A percentile compares a stretch with the other conserved stretches of the same genome.
Conservation (phyloP, 805 yeast genomes). For the Monosporozyma unispora region DNA sequence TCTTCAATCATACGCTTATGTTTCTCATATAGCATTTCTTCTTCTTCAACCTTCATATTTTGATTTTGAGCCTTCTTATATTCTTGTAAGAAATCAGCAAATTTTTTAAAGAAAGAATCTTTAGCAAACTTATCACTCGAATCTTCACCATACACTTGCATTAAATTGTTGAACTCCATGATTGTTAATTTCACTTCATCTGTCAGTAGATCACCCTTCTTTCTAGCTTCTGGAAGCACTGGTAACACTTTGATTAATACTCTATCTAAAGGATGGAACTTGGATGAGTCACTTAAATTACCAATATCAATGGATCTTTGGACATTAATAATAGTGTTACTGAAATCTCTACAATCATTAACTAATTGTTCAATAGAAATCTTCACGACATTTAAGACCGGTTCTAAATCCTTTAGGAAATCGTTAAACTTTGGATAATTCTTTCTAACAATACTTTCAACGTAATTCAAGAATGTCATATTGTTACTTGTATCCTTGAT, state of each 20-base stretch:
- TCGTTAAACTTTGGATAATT: constrained; percentile 70
- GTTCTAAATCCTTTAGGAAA: constrained; percentile 67
- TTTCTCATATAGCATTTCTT: constrained; percentile 64
- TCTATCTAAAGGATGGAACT: constrained; percentile 77
- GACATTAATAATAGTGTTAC: constrained; percentile 56
- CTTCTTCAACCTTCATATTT: constrained; percentile 75
- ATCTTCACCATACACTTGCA: constrained; percentile 90
- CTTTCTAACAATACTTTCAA: constrained; percentile 78
- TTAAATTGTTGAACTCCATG: constrained; percentile 56
- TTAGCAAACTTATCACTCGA: constrained; percentile 57
- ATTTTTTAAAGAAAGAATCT: constrained; percentile 64
- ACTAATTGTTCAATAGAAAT: constrained; percentile 75
- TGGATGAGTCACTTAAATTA: constrained; percentile 67
- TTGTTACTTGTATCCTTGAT: constrained; percentile 84
- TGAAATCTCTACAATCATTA: constrained; percentile 58
- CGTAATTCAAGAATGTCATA: constrained; percentile 84
- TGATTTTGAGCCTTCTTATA: constrained; percentile 74
- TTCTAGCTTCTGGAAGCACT: constrained; percentile 65
- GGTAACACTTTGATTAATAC: constrained; percentile 53
- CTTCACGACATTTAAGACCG: constrained; percentile 50
- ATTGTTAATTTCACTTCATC: constrained; percentile 56
- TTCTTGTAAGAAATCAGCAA: constrained; percentile 69
- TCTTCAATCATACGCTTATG: constrained; percentile 48
- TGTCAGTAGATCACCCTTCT: constrained; percentile 54
- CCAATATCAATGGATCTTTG: constrained; percentile 71